A percentile compares a stretch with the other conserved stretches of the same genome.
Evolutionary conservation across 2,329 filamentous ascomycete genomes (phyloP).

Genomic region (Blastomyces gilchristii): DNA sequence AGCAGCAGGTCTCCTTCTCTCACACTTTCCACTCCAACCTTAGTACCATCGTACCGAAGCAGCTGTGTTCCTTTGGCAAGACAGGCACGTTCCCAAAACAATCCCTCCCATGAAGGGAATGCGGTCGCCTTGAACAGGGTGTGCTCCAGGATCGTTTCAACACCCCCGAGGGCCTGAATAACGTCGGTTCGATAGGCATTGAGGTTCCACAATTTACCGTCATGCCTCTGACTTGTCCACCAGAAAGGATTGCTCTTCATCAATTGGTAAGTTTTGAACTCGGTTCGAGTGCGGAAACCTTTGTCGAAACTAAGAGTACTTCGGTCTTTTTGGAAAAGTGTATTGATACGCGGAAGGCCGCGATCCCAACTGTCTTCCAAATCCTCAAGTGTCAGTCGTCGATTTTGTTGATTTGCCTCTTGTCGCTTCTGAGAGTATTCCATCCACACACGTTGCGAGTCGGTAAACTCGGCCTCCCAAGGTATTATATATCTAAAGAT

Average conservation of each 20-base stretch:
- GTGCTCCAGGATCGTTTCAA: conserved; percentile 95
- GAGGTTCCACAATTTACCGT: conserved; percentile 94
- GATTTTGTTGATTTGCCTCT: conserved; percentile 95
- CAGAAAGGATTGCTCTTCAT: conserved; percentile 99
- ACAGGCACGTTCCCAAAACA: conserved; percentile 72
- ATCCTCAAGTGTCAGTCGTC: conserved; percentile 86
- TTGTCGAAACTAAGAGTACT: conserved; percentile 98
- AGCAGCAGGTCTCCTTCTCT: conserved; percentile 41
- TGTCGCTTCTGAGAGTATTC: conserved; percentile 97
- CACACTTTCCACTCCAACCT: conserved; percentile 41
- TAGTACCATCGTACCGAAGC: conserved; percentile 36
- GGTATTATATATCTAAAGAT: conserved; percentile 99
- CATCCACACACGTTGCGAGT: conserved; percentile 97
- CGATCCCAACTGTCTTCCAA: conserved; percentile 98
- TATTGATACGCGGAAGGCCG: conserved; percentile 94
- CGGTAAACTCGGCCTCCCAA: conserved; percentile 98
- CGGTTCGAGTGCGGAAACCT: conserved; percentile 85
- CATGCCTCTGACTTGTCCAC: conserved; percentile 97
- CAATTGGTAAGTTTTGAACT: conserved; percentile 96
- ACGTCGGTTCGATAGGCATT: conserved; percentile 95
- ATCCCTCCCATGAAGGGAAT: conserved; percentile 91
- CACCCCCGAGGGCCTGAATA: conserved; percentile 89
- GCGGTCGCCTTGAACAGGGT: conserved; percentile 94
- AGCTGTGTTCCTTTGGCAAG: conserved; percentile 38
- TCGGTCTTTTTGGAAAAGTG: conserved; percentile 94